Evolutionary conservation across 2,329 filamentous ascomycete species (phyloP).

Genomic region (Fusarium nodosum): DNA sequence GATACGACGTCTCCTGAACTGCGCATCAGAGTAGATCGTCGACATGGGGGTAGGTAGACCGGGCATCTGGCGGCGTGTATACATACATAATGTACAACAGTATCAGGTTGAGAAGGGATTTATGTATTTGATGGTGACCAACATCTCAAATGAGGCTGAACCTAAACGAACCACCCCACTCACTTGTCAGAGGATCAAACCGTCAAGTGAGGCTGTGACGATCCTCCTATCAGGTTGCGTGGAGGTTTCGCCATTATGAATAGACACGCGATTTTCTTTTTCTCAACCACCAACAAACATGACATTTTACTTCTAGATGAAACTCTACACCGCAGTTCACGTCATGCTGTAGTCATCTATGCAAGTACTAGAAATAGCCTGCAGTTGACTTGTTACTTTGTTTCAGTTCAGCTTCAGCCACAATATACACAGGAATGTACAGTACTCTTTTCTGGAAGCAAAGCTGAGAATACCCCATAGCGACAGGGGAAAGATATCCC

Average conservation of each 20-base stretch:
- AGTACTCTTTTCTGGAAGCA: background rate
- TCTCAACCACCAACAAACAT: background rate
- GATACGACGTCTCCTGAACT: background rate
- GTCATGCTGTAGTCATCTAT: background rate
- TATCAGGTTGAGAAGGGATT: background rate
- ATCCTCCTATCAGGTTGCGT: constrained; percentile 4
- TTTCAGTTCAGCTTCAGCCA: constrained; percentile 2
- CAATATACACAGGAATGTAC: background rate
- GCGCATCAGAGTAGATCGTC: constrained; percentile 22
- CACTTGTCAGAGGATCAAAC: constrained; percentile 1
- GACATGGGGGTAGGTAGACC: constrained; percentile 18
- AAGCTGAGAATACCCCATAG: background rate
- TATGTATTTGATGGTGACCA: background rate
- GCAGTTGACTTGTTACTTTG: background rate
- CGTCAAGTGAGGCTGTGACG: constrained; percentile 10
- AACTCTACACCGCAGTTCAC: background rate
- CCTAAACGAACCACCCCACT: background rate
- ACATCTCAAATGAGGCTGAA: constrained; percentile 28
- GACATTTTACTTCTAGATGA: background rate
- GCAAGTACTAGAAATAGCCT: background rate
- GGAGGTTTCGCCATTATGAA: background rate
- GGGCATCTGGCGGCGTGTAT: background rate
- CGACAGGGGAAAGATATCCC: background rate
- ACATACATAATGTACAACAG: background rate
- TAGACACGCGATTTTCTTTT: background rate